Base-by-base conservation (phyloP, 2,329 filamentous ascomycete species). In the Arthrobotrys entomopaga region DNA sequence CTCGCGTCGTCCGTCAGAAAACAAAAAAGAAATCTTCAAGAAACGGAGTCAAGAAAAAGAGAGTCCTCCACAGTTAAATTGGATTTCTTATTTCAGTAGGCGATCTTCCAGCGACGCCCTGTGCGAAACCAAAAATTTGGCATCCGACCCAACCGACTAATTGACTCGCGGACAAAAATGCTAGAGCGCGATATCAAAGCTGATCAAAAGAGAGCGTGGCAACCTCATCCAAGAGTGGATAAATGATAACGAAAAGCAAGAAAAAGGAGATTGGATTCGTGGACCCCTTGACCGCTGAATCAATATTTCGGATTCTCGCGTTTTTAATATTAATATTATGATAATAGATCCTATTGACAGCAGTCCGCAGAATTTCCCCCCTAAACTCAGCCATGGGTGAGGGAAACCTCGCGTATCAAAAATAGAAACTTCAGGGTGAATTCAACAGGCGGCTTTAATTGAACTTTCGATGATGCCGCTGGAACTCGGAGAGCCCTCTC, bases 401-500 rank as follows among this genome's bases (percentile, higher is more conserved):
- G 29, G 5, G 42, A 46, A 3, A 43, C 29, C 63, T 73, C 69
- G 69, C 56, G 69, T 73, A 73, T 43, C 63, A 73, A 73, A 73
- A 73, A 73, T 73, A 73, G 69, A 63, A 63, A 43, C 26, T 54
- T 24, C 29, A 49, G 57, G 24, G 57, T 66, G 54, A 65, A n/a
- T n/a, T n/a, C n/a, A n/a, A 43, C 10, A 6, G 34, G 60, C 48
- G 61, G 29, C 49, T 66, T 63, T 65, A 52, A 63, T 52, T 73
- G 61, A 73, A 60, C 61, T 64, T 34, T 34, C 10, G 29, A 61
- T 66, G 69, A 73, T 65, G 69, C 63, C 56, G 69, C 61, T 66
- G 13, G 69, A 60, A 66, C 54, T 48, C 61, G 61, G 61, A 65
- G 42, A 65, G 11, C 53, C 29, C 10, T 34, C 52, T 65, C 69